Conservation (phyloP, 495 filamentous ascomycete genomes). For the Penicilliopsis zonata region DNA sequence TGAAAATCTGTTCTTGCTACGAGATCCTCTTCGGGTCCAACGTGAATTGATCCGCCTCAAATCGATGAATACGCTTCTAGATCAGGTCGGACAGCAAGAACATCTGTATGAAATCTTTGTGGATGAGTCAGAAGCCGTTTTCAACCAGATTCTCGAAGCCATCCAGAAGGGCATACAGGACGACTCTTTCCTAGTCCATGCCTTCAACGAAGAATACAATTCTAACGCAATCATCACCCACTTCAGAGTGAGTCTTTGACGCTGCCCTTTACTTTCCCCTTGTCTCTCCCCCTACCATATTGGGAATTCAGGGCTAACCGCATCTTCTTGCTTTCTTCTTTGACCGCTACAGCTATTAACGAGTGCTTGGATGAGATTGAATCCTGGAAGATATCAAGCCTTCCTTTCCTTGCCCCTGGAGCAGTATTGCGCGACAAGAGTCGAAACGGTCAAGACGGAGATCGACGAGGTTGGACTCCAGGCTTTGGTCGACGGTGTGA, state of each 20-base stretch:
- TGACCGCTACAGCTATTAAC: slow-evolving; percentile 54
- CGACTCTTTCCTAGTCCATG: slow-evolving; percentile 49
- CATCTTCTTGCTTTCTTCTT: too few species aligned
- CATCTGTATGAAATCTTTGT: slow-evolving; percentile 75
- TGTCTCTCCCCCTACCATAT: too few species aligned
- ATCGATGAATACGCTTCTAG: slow-evolving; percentile 57
- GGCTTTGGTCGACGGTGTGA: slow-evolving; percentile 64
- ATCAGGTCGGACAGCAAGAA: slow-evolving; percentile 51
- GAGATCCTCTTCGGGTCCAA: slow-evolving; percentile 50
- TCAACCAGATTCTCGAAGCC: slow-evolving; percentile 42
- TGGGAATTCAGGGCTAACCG: too few species aligned
- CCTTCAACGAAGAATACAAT: slow-evolving; percentile 59
- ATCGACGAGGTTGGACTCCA: slow-evolving; percentile 81
- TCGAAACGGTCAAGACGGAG: slow-evolving; percentile 68
- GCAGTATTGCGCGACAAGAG: slow-evolving; percentile 53
- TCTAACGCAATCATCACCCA: slow-evolving; percentile 66
- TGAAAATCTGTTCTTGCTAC: slow-evolving; percentile 60
- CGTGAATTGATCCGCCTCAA: slow-evolving; percentile 60
- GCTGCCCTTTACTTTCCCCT: too few species aligned
- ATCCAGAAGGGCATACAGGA: slow-evolving; percentile 43
- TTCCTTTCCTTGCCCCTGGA: slow-evolving; percentile 57
- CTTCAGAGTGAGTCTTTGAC: slow-evolving; percentile 46
- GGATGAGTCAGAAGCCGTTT: slow-evolving; percentile 56
- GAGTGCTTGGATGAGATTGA: slow-evolving; percentile 73
- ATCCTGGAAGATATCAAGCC: slow-evolving; percentile 51